Evolutionary conservation across 202 grass and related monocot genomes (phyloP).

Genomic region (Cymbopogon flexuosus): DNA sequence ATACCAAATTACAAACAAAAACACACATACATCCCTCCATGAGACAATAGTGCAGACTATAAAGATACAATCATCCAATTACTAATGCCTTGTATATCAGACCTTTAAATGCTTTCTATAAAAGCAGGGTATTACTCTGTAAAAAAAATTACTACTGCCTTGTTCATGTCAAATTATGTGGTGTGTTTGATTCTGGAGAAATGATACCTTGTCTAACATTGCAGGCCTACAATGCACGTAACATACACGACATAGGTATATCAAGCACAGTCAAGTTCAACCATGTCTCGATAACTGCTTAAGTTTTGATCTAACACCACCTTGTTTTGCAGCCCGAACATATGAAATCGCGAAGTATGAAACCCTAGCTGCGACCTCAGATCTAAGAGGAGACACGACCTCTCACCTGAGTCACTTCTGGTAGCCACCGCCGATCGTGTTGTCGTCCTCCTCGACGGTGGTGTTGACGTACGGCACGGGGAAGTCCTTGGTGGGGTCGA

Average conservation of each 20-base stretch:
- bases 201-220: not conserved
- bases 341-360: not conserved
- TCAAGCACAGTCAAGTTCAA: not conserved
- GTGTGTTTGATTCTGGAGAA: not conserved
- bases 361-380: slow-evolving; percentile 31
- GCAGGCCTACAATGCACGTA: not conserved
- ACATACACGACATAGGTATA: not conserved
- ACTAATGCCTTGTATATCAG: not conserved
- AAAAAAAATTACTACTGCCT: not conserved
- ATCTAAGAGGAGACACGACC: slow-evolving; percentile 26
- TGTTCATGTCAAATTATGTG: not conserved
- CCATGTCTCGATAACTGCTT: not conserved
- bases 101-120: not conserved
- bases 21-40: not conserved
- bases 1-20: not conserved
- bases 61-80: not conserved
- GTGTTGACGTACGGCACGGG: slow-evolving; percentile 58
- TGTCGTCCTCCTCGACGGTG: slow-evolving; percentile 63
- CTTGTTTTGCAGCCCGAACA: not conserved
- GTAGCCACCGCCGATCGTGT: slow-evolving; percentile 66
- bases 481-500: slow-evolving; percentile 60
- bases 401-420: slow-evolving; percentile 58
- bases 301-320: not conserved
- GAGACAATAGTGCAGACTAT: not conserved
- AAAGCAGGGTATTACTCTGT: not conserved